Conservation (phyloP, 345 rosid species). For the Aethionema arabicum region DNA sequence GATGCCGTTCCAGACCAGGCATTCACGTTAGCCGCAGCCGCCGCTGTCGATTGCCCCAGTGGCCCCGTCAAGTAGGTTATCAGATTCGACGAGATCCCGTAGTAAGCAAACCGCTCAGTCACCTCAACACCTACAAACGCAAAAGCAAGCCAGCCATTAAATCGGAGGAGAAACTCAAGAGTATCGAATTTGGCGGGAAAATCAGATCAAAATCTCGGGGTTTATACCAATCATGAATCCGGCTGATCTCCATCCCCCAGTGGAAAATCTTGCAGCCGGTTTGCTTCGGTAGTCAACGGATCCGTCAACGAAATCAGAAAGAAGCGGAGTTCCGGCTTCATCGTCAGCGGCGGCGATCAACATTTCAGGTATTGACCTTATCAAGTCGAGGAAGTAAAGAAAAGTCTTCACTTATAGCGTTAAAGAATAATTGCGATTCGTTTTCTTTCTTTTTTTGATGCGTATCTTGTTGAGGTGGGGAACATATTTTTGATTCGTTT, state of each 20-base stretch:
- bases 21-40: slow-evolving; percentile 51
- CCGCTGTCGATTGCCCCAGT: slow-evolving; percentile 40
- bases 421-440: too few relatives aligned
- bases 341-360: slow-evolving; percentile 25
- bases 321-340: slow-evolving; percentile 33
- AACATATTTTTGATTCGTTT: too few relatives aligned
- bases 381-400: neutral
- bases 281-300: slow-evolving; percentile 39
- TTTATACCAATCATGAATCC: slow-evolving; percentile 43
- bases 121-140: slow-evolving; percentile 48
- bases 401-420: too few relatives aligned
- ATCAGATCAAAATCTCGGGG: neutral
- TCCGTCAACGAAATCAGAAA: slow-evolving; percentile 34
- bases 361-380: slow-evolving; percentile 12
- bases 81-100: slow-evolving; percentile 49
- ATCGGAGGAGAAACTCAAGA: neutral
- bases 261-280: slow-evolving; percentile 35
- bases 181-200: slow-evolving; percentile 10
- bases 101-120: slow-evolving; percentile 52
- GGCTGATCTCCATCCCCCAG: slow-evolving; percentile 58
- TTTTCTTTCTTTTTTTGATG: too few relatives aligned
- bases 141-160: neutral
- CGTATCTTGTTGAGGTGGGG: too few relatives aligned
- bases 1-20: slow-evolving; percentile 51
- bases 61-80: slow-evolving; percentile 41